Evolutionary conservation across 306 rosid species (phyloP), one percentile per base, ranked within the genome.

Genomic region (Glycine tomentella): DNA sequence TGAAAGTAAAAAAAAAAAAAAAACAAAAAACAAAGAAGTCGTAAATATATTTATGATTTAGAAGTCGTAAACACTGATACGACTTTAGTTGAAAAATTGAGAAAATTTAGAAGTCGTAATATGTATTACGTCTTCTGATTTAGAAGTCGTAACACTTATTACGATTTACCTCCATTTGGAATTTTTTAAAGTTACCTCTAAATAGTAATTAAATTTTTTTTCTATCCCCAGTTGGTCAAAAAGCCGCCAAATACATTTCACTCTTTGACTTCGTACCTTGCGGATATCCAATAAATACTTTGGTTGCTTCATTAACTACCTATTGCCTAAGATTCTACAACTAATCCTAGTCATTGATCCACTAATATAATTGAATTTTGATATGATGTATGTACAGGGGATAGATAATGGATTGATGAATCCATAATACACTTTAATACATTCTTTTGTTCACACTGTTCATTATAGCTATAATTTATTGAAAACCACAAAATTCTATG

Each of bases 161-260:
- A n/a, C n/a, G n/a, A n/a, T n/a, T n/a, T n/a, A n/a, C n/a, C n/a
- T n/a, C n/a, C n/a, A n/a, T n/a, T n/a, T n/a, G n/a, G n/a, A n/a
- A n/a, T n/a, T n/a, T n/a, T n/a, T n/a, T n/a, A n/a, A n/a, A n/a
- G n/a, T n/a, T n/a, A n/a, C n/a, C n/a, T n/a, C n/a, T n/a, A n/a
- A n/a, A n/a, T n/a, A n/a, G n/a, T n/a, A n/a, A n/a, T n/a, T n/a
- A n/a, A n/a, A n/a, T n/a, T n/a, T n/a, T n/a, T n/a, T n/a, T n/a
- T n/a, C n/a, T n/a, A n/a, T n/a, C n/a, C n/a, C n/a, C n/a, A n/a
- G n/a, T n/a, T n/a, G n/a, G n/a, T n/a, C n/a, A n/a, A n/a, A n/a
- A n/a, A n/a, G n/a, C n/a, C n/a, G n/a, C n/a, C n/a, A n/a, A n/a
- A 57, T 74, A 33, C 76, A 45, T 74, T 45, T 74, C 52, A 66